Evolutionary conservation across 495 filamentous ascomycete species (phyloP), one percentile per base, ranked within the genome.

Genomic region (Penicillium flavigenum): DNA sequence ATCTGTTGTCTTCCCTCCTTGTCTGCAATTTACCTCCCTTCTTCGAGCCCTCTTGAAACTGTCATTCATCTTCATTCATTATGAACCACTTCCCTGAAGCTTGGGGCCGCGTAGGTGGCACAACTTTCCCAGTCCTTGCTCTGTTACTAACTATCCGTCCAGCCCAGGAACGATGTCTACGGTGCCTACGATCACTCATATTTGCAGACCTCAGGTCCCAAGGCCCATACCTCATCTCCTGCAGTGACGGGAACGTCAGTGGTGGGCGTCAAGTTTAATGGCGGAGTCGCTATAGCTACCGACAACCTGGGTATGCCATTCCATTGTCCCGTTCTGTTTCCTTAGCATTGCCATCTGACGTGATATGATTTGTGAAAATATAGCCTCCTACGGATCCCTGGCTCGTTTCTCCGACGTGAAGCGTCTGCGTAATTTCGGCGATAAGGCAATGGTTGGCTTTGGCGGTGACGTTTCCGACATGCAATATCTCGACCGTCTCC

Each of bases 61-160:
- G 31, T 24, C 32, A 51, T 24, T 12, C 10, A 22, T 38, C 42
- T 46, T 24, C 42, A 51, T 56, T 54, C 65, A 74, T 56, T 56
- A 98, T 98, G 93, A 92, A 97, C 73, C 93, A 98, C 77, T 84
- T 90, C 70, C 93, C 93, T 57, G 89, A 96, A 85, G 87, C 86
- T 64, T 98, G 93, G 93, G 93, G 93, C 70, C 88, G 93, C 76
- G 94, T 97, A 90, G 69, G 86, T 76, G 63, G 26, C 61, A 39
- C 47, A 56, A 62, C 56, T 64, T 46, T 65, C 65, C 56, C 57
- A 56, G 46, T 44, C 56, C 56, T 54, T 61, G 54, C 48, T 62
- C 69, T 66, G 43, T 66, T 54, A 59, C 72, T 66, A 70, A 70
- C 47, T 38, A 52, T 57, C 32, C 46, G 54, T 50, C 42, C 68